phyloP scores from a whole-genome alignment of 2,329 filamentous ascomycete genomes.

The Cladosporium sp. region DNA sequence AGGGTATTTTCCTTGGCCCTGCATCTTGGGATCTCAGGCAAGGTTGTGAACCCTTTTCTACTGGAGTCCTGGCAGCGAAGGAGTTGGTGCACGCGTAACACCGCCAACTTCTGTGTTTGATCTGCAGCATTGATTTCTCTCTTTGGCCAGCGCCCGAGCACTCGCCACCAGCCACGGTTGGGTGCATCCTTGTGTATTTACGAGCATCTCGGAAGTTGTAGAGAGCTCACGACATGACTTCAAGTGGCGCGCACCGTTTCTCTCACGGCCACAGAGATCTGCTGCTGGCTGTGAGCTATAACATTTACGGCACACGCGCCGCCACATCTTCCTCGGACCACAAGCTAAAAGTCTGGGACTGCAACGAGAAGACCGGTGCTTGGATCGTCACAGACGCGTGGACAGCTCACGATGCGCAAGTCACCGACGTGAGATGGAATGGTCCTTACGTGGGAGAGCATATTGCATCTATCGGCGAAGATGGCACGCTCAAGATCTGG shows the following conservation, averaged over 20 bases:
- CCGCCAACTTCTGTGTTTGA: not conserved
- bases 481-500: constrained; percentile 89
- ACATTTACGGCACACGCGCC: constrained; percentile 86
- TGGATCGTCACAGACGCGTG: constrained; percentile 84
- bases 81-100: not conserved
- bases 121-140: not conserved
- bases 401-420: constrained; percentile 84
- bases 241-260: constrained; percentile 50
- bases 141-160: not conserved
- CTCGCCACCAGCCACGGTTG: no score
- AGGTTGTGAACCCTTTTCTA: not conserved
- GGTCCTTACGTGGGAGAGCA: constrained; percentile 85
- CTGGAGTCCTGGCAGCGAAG: no score
- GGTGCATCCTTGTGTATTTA: no score
- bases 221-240: constrained; percentile 21
- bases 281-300: constrained; percentile 81
- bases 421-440: constrained; percentile 91
- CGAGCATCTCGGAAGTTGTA: not conserved
- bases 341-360: constrained; percentile 85
- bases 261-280: constrained; percentile 74
- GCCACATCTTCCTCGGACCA: constrained; percentile 89
- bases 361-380: constrained; percentile 65
- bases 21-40: not conserved
- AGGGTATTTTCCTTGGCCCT: not conserved
- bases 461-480: constrained; percentile 81